phyloP scores from a whole-genome alignment of 345 rosid genomes.

The Heritiera fomes region DNA sequence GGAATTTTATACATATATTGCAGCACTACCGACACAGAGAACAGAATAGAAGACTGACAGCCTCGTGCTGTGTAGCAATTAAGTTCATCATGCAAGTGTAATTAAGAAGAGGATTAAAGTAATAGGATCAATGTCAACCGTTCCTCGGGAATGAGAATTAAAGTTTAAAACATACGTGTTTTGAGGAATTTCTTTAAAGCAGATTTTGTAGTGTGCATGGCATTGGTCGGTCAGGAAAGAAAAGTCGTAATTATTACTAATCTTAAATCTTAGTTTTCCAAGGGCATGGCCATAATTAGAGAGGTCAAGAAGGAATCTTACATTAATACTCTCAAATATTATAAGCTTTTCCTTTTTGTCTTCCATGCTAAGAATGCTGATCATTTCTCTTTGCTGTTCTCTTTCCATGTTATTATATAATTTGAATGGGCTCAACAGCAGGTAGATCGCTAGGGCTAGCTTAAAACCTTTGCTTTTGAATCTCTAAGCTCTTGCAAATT shows the following conservation, averaged over 20 bases:
- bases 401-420: neutral
- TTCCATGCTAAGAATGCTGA: neutral
- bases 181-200: constrained; percentile 14
- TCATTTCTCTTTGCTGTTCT: neutral
- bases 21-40: constrained; percentile 24
- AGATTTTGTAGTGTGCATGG: constrained; percentile 6
- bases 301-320: constrained; percentile 35
- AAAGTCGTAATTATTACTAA: constrained; percentile 5
- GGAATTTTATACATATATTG: neutral
- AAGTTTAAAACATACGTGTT: constrained; percentile 27
- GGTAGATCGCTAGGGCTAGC: neutral
- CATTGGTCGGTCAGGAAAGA: constrained; percentile 18
- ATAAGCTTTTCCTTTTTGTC: neutral
- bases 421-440: neutral
- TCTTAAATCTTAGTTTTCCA: constrained; percentile 22
- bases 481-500: neutral
- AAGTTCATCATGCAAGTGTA: constrained; percentile 11
- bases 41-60: constrained; percentile 33
- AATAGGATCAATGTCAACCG: constrained; percentile 39
- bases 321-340: constrained; percentile 31
- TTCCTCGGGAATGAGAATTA: constrained; percentile 37
- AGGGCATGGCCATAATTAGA: constrained; percentile 18
- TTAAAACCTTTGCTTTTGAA: neutral
- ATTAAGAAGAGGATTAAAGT: constrained; percentile 25
- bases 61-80: constrained; percentile 27